Evolutionary conservation across 179 eudicot species (phyloP), one percentile per base, ranked within the genome.

Genomic region (Gypsophila paniculata): DNA sequence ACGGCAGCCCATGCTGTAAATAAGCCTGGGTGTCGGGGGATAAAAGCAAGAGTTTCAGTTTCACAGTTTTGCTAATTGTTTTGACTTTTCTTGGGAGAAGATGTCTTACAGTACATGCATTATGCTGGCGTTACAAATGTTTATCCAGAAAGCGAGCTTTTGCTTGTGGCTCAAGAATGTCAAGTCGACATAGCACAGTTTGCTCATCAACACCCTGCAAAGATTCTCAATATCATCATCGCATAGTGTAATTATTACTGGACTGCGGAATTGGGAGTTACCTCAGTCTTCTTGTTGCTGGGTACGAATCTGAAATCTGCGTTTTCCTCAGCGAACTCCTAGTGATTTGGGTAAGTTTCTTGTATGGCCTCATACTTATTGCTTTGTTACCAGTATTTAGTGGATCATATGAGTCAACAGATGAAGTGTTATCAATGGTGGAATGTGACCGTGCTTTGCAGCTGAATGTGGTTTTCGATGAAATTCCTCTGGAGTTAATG

Each of bases 81-180:
- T 57, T 59, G 52, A 22, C 23, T 52, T 48, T 23, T 26, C 26
- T 61, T 53, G 76, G 61, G 64, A 52, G 68, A 58, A 85, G 81
- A 72, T 82, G 63, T 86, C 83, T 90, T 80, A 82, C 90, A 78
- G 88, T 91, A 93, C 97, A 86, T 91, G 85, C 98, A 93, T 89
- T 82, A 93, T 83, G 85, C 93, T 83, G 80, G 91, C 88, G 72
- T 93, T 93, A 65, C 91, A 91, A 72, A 89, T 80, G 77, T 93
- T 93, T 46, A 93, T 89, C 98, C 98, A 93, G 84, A 93, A 93
- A 63, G 98, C 96, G 73, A 93, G 80, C 85, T 93, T 93, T 80
- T 88, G 89, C 77, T 88, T 91, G 90, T 93, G 85, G 65, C 80
- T 86, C 81, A 91, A 77, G 71, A 72, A 62, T 68, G 83, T 81